Percentiles rank a stretch among this genome's conserved stretches.
Evolutionary conservation across 805 yeast species (phyloP).

Genomic region (Allodekkera sacchari): DNA sequence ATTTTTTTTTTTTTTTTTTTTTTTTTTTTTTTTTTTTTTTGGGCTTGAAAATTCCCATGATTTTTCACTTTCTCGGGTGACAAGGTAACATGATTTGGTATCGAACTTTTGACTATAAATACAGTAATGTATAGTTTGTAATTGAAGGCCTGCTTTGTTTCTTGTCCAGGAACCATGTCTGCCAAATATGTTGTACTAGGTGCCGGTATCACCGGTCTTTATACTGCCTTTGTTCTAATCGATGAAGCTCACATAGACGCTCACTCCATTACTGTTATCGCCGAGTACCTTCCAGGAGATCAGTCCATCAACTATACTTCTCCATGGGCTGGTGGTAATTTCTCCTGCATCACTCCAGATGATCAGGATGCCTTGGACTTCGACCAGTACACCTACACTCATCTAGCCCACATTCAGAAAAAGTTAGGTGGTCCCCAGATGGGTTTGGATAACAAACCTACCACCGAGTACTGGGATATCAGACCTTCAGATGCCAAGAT

Average conservation of each 20-base stretch:
- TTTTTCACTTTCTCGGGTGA: too few species aligned
- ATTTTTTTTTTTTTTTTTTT: too few species aligned
- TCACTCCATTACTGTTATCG: conserved; percentile 45
- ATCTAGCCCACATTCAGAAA: conserved; percentile 33
- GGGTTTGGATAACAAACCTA: conserved; percentile 47
- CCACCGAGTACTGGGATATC: conserved; percentile 53
- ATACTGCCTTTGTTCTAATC: conserved; percentile 46
- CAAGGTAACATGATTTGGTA: too few species aligned
- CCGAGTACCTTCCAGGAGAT: conserved; percentile 71
- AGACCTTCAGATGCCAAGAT: conserved; percentile 39
- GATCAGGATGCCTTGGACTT: conserved; percentile 39
- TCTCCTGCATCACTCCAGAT: conserved; percentile 51
- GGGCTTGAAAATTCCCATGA: too few species aligned
- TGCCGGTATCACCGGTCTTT: conserved; percentile 60
- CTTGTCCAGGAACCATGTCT: too few species aligned
- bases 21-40: too few species aligned
- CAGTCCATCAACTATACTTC: conserved; percentile 66
- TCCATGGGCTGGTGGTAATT: conserved; percentile 73
- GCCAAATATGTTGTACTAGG: conserved; percentile 29
- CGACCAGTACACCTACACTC: conserved; percentile 51
- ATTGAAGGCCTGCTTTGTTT: too few species aligned
- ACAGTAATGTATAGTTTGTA: too few species aligned
- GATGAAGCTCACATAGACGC: conserved; percentile 32
- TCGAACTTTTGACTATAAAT: too few species aligned
- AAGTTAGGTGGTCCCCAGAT: conserved; percentile 42